Percentiles rank a stretch among this genome's conserved stretches.
These are phyloP conservation scores for Haplosporangium gracile DNA, from an alignment of 192 early-diverging fungal species.

Conservation along the genomic window DNA sequence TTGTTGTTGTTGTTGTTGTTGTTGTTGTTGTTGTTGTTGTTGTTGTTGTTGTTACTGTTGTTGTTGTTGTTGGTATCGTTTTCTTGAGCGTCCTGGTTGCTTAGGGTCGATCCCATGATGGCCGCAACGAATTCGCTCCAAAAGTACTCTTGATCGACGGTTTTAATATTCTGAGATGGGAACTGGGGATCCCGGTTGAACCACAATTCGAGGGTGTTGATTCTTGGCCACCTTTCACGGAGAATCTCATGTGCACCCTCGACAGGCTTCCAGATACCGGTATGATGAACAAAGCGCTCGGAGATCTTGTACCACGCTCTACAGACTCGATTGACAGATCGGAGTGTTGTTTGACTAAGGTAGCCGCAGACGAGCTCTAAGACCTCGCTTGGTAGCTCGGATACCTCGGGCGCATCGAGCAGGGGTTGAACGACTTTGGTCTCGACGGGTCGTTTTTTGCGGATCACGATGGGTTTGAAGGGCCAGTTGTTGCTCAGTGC, in stretches of 20 bases:
- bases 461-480: background rate
- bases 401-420: background rate
- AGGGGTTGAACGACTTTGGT: conserved; percentile 18
- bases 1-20: background rate
- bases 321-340: conserved; percentile 30
- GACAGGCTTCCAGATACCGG: conserved; percentile 23
- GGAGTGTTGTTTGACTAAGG: conserved; percentile 28
- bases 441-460: background rate
- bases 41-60: no score
- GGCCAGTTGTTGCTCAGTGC: background rate
- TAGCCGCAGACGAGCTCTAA: conserved; percentile 26
- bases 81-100: background rate
- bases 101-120: background rate
- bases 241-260: background rate
- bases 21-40: background rate
- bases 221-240: background rate
- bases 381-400: conserved; percentile 31
- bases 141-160: no score
- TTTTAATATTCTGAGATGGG: background rate
- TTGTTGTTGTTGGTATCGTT: no score
- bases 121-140: background rate
- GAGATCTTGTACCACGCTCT: conserved; percentile 29
- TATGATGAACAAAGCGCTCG: conserved; percentile 16
- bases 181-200: background rate
- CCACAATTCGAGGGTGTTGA: conserved; percentile 8